A percentile compares a stretch with the other conserved stretches of the same genome.
Conservation (phyloP, 768 basidiomycete species). For the Leccinum incarnatum region DNA sequence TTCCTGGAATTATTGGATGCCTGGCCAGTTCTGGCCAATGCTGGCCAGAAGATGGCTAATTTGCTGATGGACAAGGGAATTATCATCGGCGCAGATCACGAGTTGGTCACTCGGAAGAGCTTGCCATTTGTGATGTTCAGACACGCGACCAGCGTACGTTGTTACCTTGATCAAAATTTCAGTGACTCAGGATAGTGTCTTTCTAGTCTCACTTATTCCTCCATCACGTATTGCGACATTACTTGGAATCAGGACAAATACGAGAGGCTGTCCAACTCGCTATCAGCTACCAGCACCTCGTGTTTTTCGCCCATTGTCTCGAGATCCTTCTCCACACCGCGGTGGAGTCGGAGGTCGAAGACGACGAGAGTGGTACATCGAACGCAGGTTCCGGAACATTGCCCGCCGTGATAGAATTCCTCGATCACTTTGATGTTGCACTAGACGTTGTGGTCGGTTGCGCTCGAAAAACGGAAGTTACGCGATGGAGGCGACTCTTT, state of each 20-base stretch:
- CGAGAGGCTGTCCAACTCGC: conserved; percentile 85
- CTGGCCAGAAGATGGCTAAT: no score
- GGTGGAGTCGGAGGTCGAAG: conserved; percentile 73
- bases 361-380: conserved; percentile 20
- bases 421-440: conserved; percentile 91
- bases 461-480: conserved; percentile 94
- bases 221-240: conserved; percentile 84
- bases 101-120: conserved; percentile 69
- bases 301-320: conserved; percentile 91
- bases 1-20: no score
- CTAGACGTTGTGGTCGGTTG: conserved; percentile 94
- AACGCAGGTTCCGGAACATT: conserved; percentile 43
- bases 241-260: conserved; percentile 61
- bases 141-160: conserved; percentile 81
- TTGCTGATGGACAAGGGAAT: conserved; percentile 77
- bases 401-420: conserved; percentile 75
- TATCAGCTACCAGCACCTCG: conserved; percentile 78
- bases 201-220: conserved; percentile 88
- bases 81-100: conserved; percentile 93
- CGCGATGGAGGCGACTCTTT: conserved; percentile 86
- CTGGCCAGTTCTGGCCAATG: no score
- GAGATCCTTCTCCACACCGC: conserved; percentile 94
- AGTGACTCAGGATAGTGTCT: not conserved
- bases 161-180: conserved; percentile 1
- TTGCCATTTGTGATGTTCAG: conserved; percentile 90